Conservation (phyloP, 1,284 basidiomycete species). For the Fomitopsis pinicola region DNA sequence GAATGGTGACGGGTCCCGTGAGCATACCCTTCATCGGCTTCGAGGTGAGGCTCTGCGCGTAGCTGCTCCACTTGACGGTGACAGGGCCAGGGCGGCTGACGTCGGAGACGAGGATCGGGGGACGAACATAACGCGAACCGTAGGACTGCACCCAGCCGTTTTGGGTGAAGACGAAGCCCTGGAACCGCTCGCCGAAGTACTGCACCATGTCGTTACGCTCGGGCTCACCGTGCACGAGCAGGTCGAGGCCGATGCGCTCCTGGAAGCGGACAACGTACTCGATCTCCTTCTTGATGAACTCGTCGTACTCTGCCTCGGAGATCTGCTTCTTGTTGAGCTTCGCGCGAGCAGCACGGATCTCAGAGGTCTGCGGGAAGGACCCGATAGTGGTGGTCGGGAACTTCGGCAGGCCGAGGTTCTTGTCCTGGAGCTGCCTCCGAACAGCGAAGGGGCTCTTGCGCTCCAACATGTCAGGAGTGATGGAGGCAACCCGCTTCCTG, state of each 20-base stretch:
- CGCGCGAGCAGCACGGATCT: conserved; percentile 95
- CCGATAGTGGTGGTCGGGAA: conserved; percentile 99
- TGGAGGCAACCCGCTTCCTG: conserved; percentile 91
- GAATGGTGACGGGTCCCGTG: conserved; percentile 94
- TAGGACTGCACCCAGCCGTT: conserved; percentile 99
- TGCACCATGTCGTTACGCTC: conserved; percentile 99
- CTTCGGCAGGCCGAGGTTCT: conserved; percentile 88
- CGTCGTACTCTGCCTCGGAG: conserved; percentile 86
- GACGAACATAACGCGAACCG: conserved; percentile 94
- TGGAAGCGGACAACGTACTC: conserved; percentile 94
- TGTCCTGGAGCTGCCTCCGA: conserved; percentile 88
- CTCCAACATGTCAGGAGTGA: conserved; percentile 85
- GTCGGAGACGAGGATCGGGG: conserved; percentile 98
- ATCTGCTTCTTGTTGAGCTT: conserved; percentile 94
- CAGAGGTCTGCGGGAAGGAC: conserved; percentile 99
- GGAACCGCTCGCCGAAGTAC: conserved; percentile 98
- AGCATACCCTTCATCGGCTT: conserved; percentile 99
- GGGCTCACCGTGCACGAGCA: conserved; percentile 98
- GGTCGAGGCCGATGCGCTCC: conserved; percentile 93
- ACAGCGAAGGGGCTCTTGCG: conserved; percentile 89
- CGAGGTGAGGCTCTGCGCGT: conserved; percentile 92
- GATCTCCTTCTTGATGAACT: conserved; percentile 99
- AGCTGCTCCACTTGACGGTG: conserved; percentile 96
- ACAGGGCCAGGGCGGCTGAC: conserved; percentile 92
- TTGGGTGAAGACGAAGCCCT: conserved; percentile 97